Base-by-base conservation (phyloP, 2,329 filamentous ascomycete genomes). In the Chaetomiaceae sp. region DNA sequence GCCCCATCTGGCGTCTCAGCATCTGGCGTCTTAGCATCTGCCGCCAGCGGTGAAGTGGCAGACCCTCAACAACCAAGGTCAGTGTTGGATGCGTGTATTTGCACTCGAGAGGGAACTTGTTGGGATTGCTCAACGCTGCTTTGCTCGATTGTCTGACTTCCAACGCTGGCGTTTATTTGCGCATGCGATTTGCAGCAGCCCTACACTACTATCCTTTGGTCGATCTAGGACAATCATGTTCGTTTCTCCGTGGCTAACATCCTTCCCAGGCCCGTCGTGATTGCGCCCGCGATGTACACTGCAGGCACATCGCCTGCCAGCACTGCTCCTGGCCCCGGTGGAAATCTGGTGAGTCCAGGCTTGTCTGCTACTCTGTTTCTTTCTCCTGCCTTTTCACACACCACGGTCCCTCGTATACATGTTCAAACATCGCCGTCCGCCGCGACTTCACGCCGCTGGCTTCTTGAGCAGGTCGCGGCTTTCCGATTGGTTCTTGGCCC, bases 31-130 rank as follows among this genome's bases (percentile, higher is more conserved):
- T n/a, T n/a, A n/a, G n/a, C n/a, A 3, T 66, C 79, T 41, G 73
- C 74, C 33, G 66, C 72, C 23, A 68, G 69, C 25, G 65, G 18
- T 36, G 16, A 53, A 5, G 32, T 46, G 16, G 66, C 67, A 10
- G 70, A 65, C 59, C 71, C 75, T 48, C 71, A 74, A 38, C 76
- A 77, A 58, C 57, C 71, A 58, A 75, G 74, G 77, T 79, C 68
- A 66, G 75, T 63, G 6, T 7, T 14, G 14, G 33, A 37, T n/a
- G 9, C 16, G 2, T 13, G 16, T 16, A 11, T 34, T 1, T n/a
- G 20, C 23, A 13, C 4, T 6, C 16, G 30, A 21, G 20, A 32
- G 10, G 13, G 16, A 36, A 29, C 8, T 10, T 8, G 37, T 40
- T 10, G 4, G 18, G 21, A 23, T 16, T 23, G n/a, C n/a, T n/a